These are phyloP conservation scores for Vachellia pachyceras DNA, from an alignment of 306 rosid genomes.

Conservation along the genomic window DNA sequence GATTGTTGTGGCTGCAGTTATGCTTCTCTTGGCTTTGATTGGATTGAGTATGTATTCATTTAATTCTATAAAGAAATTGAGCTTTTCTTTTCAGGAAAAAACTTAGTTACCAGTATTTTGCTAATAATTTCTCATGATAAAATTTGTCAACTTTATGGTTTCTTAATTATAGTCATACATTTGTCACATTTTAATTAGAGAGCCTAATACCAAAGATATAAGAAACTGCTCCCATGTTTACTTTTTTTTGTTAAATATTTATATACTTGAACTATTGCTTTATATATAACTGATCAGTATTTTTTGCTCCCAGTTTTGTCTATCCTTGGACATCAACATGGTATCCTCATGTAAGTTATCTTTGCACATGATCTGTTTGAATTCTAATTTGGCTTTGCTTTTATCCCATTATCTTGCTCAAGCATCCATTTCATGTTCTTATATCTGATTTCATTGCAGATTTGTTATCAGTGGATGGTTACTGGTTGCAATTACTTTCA, in stretches of 20 bases:
- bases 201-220: not conserved
- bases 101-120: not conserved
- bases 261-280: slow-evolving; percentile 6
- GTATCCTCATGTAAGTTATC: slow-evolving; percentile 77
- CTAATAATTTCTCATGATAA: not conserved
- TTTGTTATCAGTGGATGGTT: slow-evolving; percentile 93
- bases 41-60: slow-evolving; percentile 71
- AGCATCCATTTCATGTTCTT: slow-evolving; percentile 16
- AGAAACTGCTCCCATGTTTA: not conserved
- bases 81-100: not conserved
- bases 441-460: slow-evolving; percentile 61
- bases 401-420: slow-evolving; percentile 17
- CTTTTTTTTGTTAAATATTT: not conserved
- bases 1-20: slow-evolving; percentile 77
- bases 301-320: slow-evolving; percentile 73
- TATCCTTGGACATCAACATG: slow-evolving; percentile 83
- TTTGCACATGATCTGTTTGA: slow-evolving; percentile 25
- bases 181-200: not conserved
- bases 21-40: slow-evolving; percentile 80
- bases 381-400: slow-evolving; percentile 22
- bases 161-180: not conserved
- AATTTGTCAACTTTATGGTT: not conserved
- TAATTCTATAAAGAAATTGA: slow-evolving; percentile 18
- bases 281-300: slow-evolving; percentile 33
- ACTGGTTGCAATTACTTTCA: slow-evolving; percentile 81